Evolutionary conservation across 768 basidiomycete species (phyloP), one percentile per base, ranked within the genome.

Genomic region (Phylloporus sp.): DNA sequence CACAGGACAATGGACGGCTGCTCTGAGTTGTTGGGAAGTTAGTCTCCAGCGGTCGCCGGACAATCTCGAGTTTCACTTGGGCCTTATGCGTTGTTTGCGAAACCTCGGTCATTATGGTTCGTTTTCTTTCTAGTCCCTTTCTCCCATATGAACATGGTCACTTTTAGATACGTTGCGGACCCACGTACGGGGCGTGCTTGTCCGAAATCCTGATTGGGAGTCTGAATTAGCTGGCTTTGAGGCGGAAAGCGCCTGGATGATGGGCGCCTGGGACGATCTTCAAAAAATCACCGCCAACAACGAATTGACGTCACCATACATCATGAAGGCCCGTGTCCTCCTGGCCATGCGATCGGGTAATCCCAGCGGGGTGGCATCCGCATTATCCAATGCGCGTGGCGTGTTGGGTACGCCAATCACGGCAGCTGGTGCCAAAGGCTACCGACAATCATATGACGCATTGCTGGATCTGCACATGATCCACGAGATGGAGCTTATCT

Each of bases 11-110:
- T 99, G 97, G 97, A 98, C 97, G 2, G 88, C 94, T 9, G 95
- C 97, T 8, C 97, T 98, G 69, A 98, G 95, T 63, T 99, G 97
- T 62, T 99, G 97, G 97, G 97, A 99, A 69, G 85, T 98, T 12
- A 80, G 86, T 43, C 76, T 99, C 15, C 95, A 97, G 64, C 85
- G 91, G 52, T 83, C 84, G 20, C 95, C 95, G 0, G 85, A 95
- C 60, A 93, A 95, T 58, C 76, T 95, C 5, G 81, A 88, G 22
- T 88, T 85, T 54, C 95, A 99, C 66, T 70, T 95, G 15, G 97
- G 97, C 13, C 77, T 99, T 10, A 69, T 97, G 55, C 82, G 91
- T 43, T 98, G 95, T 65, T 76, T 98, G 49, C 79, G 92, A 20
- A 97, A 97, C 64, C 77, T 99, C 10, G 97, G 97, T 9, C 97